phyloP scores from a whole-genome alignment of 2,329 filamentous ascomycete species.

The Plenodomus tracheiphilus region DNA sequence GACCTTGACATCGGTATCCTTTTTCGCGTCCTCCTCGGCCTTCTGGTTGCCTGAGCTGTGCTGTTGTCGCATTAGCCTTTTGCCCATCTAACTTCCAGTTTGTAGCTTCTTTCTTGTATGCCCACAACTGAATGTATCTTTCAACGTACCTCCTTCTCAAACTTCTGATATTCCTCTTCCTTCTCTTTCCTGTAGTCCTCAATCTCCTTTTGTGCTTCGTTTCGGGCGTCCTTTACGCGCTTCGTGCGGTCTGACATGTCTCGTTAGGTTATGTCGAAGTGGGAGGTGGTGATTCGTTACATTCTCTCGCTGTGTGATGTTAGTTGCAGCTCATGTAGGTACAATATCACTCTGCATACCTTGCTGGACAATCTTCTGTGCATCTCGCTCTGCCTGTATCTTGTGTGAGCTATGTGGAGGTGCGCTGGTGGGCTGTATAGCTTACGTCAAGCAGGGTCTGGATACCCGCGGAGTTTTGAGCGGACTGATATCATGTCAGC shows the following conservation, averaged over 20 bases:
- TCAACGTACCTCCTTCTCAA: constrained; percentile 72
- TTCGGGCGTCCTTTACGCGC: constrained; percentile 92
- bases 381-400: constrained; percentile 88
- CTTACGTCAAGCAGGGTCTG: constrained; percentile 97
- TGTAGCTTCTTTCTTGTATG: no score
- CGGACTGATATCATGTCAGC: constrained; percentile 66
- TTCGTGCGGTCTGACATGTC: constrained; percentile 77
- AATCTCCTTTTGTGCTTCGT: constrained; percentile 97
- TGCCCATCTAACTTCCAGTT: no score
- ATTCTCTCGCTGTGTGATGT: constrained; percentile 73
- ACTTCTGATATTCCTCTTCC: constrained; percentile 93
- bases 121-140: no score
- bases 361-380: constrained; percentile 98
- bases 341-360: constrained; percentile 57
- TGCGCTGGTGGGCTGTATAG: constrained; percentile 31
- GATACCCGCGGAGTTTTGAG: constrained; percentile 97
- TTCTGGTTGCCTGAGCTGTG: constrained; percentile 88
- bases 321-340: constrained; percentile 10
- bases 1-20: constrained; percentile 80
- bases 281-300: constrained; percentile 54
- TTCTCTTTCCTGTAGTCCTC: constrained; percentile 87
- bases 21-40: constrained; percentile 71
- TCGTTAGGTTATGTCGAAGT: constrained; percentile 19
- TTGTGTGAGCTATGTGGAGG: constrained; percentile 43
- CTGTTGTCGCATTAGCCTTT: no score